Evolutionary conservation across 164 flowering plant species (phyloP), one percentile per base, ranked within the genome.

Genomic region (Berberis vulgaris): DNA sequence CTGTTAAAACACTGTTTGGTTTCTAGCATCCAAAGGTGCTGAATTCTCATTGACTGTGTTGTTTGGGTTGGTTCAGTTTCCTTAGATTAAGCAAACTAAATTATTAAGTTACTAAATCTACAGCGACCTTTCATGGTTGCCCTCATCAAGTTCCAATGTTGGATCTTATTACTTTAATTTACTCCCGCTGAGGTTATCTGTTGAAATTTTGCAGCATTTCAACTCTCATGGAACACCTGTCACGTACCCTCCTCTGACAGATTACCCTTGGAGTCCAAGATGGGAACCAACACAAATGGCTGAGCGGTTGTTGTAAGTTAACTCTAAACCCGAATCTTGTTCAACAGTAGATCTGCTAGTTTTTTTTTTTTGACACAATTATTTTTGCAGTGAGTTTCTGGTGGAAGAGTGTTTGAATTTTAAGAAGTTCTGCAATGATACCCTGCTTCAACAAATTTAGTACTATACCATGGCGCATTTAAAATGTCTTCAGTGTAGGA

Each of bases 261-360:
- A 89, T 42, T 91, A 74, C 67, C 96, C 96, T 61, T 94, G 97
- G 97, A 94, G 99, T 73, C 99, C 99, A 4, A 82, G 97, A 80
- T 94, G 99, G 99, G 93, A 89, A 55, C 12, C 69, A 57, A 72
- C 80, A 45, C 76, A 71, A 68, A 89, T 89, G 99, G 96, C 87
- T 50, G 96, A 86, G 64, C 74, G 91, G 38, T 80, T 89, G 58
- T 80, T 60, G 99, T 94, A 77, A 83, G 95, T 80, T 49, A 43
- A 43, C 60, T 8, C 55, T 6, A 53, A 39, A 26, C 57, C 45
- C 61, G 58, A 8, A 12, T 44, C 5, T 8, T 59, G 7, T 47
- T 8, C 49, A 7, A 39, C 55, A 49, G 49, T 38, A 38, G 11
- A 11, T 54, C 39, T 38, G 39, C 11, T 3, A 26, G 42, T 45